Evolutionary conservation across 495 filamentous ascomycete genomes (phyloP).

Genomic region (Penicillium diatomitis): DNA sequence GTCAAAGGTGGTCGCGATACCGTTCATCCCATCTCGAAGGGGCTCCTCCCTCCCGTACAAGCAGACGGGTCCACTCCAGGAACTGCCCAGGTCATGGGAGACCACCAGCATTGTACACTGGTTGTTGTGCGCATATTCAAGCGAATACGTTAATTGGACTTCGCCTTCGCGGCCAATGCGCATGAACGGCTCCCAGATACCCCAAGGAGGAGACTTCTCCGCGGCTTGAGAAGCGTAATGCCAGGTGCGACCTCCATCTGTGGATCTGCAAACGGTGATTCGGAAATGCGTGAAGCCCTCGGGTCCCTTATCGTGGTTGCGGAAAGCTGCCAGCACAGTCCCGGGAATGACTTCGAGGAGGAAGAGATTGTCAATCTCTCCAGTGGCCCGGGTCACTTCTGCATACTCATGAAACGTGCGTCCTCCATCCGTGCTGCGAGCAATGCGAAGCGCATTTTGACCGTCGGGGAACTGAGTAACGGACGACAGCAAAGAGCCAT

Average conservation of each 20-base stretch:
- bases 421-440: conserved; percentile 29
- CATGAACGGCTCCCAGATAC: conserved; percentile 57
- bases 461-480: conserved; percentile 29
- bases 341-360: conserved; percentile 42
- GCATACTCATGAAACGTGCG: conserved; percentile 25
- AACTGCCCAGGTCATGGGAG: conserved; percentile 44
- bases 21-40: conserved; percentile 53
- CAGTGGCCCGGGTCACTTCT: conserved; percentile 28
- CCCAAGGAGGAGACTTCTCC: conserved; percentile 32
- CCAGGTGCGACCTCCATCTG: conserved; percentile 46
- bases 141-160: conserved; percentile 50
- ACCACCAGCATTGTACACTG: conserved; percentile 52
- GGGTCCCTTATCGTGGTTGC: conserved; percentile 46
- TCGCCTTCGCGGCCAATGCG: conserved; percentile 38
- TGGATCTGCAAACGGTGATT: conserved; percentile 51
- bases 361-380: conserved; percentile 53
- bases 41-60: conserved; percentile 37
- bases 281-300: conserved; percentile 41
- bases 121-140: conserved; percentile 44
- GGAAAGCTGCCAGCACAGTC: conserved; percentile 46
- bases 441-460: conserved; percentile 23
- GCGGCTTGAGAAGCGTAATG: conserved; percentile 44
- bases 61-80: conserved; percentile 38
- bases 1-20: conserved; percentile 36
- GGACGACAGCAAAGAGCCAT: conserved; percentile 33